Evolutionary conservation across 176 grass and related monocot genomes (phyloP), one percentile per base, ranked within the genome.

Genomic region (Eleusine coracana): DNA sequence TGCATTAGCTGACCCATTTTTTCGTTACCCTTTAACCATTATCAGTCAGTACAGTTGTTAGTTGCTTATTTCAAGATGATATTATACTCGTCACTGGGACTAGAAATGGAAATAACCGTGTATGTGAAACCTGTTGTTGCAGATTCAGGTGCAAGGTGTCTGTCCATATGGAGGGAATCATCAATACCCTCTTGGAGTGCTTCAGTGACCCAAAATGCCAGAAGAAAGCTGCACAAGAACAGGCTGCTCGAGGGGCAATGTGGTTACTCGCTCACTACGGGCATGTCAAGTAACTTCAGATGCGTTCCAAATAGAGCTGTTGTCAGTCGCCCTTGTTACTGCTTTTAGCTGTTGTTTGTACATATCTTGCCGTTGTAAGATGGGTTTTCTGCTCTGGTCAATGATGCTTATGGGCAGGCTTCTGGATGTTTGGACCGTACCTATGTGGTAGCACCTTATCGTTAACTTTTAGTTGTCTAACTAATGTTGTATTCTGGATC

Each of bases 101-200:
- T 68, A 74, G 21, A 73, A 51, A 51, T 68, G 40, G 40, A 11
- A 63, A 68, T 58, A 40, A 81, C 1, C n/a, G 13, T 79, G 23
- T 82, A 18, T 37, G 66, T 23, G 40, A 68, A 45, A 79, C 70
- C 38, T 82, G 59, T 27, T 59, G 3, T 27, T 79, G 71, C 85
- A 97, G 89, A 67, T 97, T 92, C 87, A 81, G 5, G 12, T 97
- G 73, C 86, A 97, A 87, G 86, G 87, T 79, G 70, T 90, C 62
- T 42, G n/a, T 97, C 38, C 61, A 39, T 34, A 59, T 97, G 61
- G 80, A 87, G 14, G 77, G 63, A 69, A 37, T 87, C 73, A 44
- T 78, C 8, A 51, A 59, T 27, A 87, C 88, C 37, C 5, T 87
- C 39, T 11, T 97, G 27, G 86, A 93, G 72, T 86, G 88, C 77